phyloP scores from a whole-genome alignment of 176 grass and related monocot genomes.

The Tuctoria greenei region DNA sequence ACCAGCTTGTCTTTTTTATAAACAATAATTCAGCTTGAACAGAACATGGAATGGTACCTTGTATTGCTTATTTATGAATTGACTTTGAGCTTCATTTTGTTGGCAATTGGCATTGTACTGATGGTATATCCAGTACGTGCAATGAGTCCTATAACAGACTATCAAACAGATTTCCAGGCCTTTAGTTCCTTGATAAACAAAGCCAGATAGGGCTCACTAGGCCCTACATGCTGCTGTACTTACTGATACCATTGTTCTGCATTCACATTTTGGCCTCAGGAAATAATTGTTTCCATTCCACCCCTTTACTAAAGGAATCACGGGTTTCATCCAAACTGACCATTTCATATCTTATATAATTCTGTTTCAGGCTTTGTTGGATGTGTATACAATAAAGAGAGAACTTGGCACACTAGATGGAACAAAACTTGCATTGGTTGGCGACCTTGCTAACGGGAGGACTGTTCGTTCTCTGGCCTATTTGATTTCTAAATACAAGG shows the following conservation, averaged over 20 bases:
- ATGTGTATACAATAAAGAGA: constrained; percentile 95
- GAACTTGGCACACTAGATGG: constrained; percentile 82
- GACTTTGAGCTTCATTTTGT: background rate
- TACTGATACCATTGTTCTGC: background rate
- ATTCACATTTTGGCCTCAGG: background rate
- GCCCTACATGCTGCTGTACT: background rate
- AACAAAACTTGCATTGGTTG: constrained; percentile 86
- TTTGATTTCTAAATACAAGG: constrained; percentile 75
- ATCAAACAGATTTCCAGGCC: background rate
- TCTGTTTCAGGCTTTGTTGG: constrained; percentile 72
- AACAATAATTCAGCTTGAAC: constrained; percentile 1
- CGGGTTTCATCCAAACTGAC: background rate
- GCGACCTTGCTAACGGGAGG: constrained; percentile 90
- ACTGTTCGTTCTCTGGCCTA: constrained; percentile 84
- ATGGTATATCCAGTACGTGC: constrained; percentile 1
- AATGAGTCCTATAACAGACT: background rate
- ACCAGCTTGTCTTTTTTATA: too few relatives aligned
- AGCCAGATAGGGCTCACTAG: background rate
- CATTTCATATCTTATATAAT: constrained; percentile 1
- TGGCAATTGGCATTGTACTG: constrained; percentile 1
- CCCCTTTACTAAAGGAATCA: background rate
- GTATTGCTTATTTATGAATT: background rate
- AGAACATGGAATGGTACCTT: background rate
- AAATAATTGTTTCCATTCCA: background rate
- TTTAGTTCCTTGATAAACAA: constrained; percentile 17